Base-by-base conservation (phyloP, 2,329 filamentous ascomycete species). In the Elsinoe ampelina region DNA sequence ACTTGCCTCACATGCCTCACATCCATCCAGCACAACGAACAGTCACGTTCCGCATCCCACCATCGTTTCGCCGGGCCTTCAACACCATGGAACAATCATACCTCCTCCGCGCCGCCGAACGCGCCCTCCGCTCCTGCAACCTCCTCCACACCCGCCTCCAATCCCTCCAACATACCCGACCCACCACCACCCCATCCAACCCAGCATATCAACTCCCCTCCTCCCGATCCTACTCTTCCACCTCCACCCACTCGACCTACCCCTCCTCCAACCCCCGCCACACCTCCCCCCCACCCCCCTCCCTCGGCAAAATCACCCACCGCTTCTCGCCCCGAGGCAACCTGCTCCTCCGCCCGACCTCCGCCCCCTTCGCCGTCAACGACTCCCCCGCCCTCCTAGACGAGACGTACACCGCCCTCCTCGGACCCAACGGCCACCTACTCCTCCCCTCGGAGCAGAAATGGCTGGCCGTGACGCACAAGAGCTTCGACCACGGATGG, bases 381-480 rank as follows among this genome's bases (percentile, higher is more conserved):
- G 36, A 41, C 41, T 78, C 81, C 17, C 15, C 22, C 42, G 30
- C 22, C 3, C 77, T 78, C 66, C 77, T 98, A 57, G 86, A 97
- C 69, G 76, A 80, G 50, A 86, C 89, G 71, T 95, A 96, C 71
- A 78, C 80, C 62, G 77, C 78, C 55, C 80, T 97, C 63, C 74
- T 97, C 57, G 92, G 91, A 5, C 77, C 76, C 47, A 83, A 80
- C 45, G 88, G 87, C 58, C 81, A 87, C 63, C 81, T 80, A 64
- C 70, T 93, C 69, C 77, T 98, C 58, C 84, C 86, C 1, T 91
- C 96, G 13, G 92, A 98, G 74, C 78, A 93, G 60, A 97, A 96
- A 75, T 98, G 93, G 93, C 76, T 97, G 66, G 91, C 91, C 30
- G 82, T 98, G 57, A 98, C 93, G 62, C 93, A 97, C 72, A 97